Conservation (phyloP, 495 filamentous ascomycete genomes). For the Recurvomyces mirabilis region DNA sequence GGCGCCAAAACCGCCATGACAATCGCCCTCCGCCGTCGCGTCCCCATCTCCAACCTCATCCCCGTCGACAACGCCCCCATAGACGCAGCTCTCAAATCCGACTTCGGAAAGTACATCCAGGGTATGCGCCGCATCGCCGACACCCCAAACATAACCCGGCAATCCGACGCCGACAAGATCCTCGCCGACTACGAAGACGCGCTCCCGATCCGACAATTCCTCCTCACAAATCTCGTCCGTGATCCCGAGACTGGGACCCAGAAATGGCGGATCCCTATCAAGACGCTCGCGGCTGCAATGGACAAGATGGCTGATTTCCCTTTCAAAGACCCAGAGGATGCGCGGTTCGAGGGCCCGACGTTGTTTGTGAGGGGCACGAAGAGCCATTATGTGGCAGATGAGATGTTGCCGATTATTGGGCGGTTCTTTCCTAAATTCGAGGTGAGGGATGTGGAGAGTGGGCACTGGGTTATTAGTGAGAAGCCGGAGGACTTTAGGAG, state of each 20-base stretch:
- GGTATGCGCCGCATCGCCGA: constrained; percentile 78
- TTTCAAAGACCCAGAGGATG: constrained; percentile 50
- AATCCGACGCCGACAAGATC: constrained; percentile 70
- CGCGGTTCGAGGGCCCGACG: constrained; percentile 60
- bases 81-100: constrained; percentile 57
- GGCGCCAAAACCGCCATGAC: constrained; percentile 94
- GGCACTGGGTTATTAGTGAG: constrained; percentile 93
- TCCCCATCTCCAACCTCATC: constrained; percentile 56
- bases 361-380: constrained; percentile 75
- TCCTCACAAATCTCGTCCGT: constrained; percentile 76
- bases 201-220: constrained; percentile 74
- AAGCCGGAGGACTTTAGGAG: constrained; percentile 75
- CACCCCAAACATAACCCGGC: constrained; percentile 48
- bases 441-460: constrained; percentile 71
- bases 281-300: constrained; percentile 44
- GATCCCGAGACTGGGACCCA: constrained; percentile 33
- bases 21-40: constrained; percentile 58
- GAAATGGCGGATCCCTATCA: constrained; percentile 51
- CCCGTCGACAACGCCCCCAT: constrained; percentile 89
- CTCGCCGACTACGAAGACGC: constrained; percentile 65
- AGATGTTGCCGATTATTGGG: constrained; percentile 77
- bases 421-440: constrained; percentile 78
- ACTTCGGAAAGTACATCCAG: constrained; percentile 71
- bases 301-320: constrained; percentile 77
- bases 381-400: constrained; percentile 77